Evolutionary conservation across 2,329 filamentous ascomycete species (phyloP).

Genomic region (Arthrinium phaeospermum): DNA sequence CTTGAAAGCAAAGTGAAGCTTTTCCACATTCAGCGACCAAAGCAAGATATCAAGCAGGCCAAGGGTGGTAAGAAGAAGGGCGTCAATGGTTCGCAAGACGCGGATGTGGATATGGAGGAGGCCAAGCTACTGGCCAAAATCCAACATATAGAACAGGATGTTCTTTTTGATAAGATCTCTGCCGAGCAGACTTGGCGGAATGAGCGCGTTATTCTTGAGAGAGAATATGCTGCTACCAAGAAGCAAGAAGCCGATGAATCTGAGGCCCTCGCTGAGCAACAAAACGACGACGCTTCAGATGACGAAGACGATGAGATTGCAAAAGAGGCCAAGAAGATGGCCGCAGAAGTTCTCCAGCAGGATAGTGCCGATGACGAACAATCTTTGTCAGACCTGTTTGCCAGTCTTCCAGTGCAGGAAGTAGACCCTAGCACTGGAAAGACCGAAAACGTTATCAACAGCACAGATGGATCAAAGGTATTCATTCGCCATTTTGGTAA

Average conservation of each 20-base stretch:
- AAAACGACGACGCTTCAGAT: constrained; percentile 39
- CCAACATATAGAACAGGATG: constrained; percentile 76
- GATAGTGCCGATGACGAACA: constrained; percentile 61
- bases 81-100: constrained; percentile 29
- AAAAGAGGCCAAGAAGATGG: constrained; percentile 63
- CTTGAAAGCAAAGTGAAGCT: constrained; percentile 73
- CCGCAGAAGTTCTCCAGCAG: constrained; percentile 60
- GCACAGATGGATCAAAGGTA: constrained; percentile 59
- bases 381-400: constrained; percentile 61
- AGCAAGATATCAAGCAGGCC: constrained; percentile 49
- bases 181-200: constrained; percentile 71
- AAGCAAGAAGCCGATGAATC: constrained; percentile 45
- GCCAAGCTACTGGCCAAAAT: constrained; percentile 76
- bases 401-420: constrained; percentile 65
- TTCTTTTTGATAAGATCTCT: constrained; percentile 72
- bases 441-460: constrained; percentile 60
- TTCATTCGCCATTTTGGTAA: constrained; percentile 84
- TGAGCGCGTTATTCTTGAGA: constrained; percentile 64
- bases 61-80: constrained; percentile 42
- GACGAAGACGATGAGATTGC: constrained; percentile 55
- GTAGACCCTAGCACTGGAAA: constrained; percentile 64
- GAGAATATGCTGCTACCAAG: constrained; percentile 60
- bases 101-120: constrained; percentile 54
- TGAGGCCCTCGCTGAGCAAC: constrained; percentile 40
- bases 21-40: constrained; percentile 64